Base-by-base conservation (phyloP, 768 basidiomycete genomes). In the Hericium rajendrae region DNA sequence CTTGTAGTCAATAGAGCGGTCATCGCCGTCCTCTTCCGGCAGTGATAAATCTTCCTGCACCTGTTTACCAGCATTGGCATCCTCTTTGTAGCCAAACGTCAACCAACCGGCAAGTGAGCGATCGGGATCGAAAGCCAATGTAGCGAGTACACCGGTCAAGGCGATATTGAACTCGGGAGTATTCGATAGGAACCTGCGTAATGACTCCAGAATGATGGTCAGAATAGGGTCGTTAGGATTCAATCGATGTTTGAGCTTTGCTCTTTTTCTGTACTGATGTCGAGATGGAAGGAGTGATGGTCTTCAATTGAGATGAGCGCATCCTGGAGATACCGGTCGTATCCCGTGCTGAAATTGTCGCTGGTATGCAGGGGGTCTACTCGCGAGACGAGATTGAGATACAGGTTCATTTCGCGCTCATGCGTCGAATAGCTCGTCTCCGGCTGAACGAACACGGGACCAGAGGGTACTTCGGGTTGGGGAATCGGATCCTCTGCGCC, bases 21-120 rank as follows among this genome's bases (percentile, higher is more conserved):
- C 91, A 60, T 93, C 91, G 15, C 80, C 82, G 60, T 84, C 83
- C 59, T 80, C 77, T 38, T 75, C 73, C 37, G 65, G 65, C 6
- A 62, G 59, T 50, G 57, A 56, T 22, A 57, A 59, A 48, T 66
- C 60, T 43, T 60, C 49, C 10, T 60, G 57, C 11, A 69, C 60
- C 49, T 56, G 53, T 38, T 22, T 48, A 57, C 51, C 57, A 26
- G 48, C 60, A 48, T 57, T 62, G 39, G 41, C 56, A 15, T 66
- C 61, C 11, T 86, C 80, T 54, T 70, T 75, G 4, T 72, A 59
- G 12, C 76, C 77, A 66, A 89, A 90, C 1, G 91, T 85, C 49
- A 97, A 68, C 94, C 94, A 98, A 1, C 94, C 93, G 0, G 86
- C 82, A 24, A 97, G 74, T 2, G 89, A 91, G 6, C 94, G 81